A percentile compares a stretch with the other conserved stretches of the same genome.
Evolutionary conservation across 164 flowering plant species (phyloP).

Genomic region (Euptelea pleiosperma): DNA sequence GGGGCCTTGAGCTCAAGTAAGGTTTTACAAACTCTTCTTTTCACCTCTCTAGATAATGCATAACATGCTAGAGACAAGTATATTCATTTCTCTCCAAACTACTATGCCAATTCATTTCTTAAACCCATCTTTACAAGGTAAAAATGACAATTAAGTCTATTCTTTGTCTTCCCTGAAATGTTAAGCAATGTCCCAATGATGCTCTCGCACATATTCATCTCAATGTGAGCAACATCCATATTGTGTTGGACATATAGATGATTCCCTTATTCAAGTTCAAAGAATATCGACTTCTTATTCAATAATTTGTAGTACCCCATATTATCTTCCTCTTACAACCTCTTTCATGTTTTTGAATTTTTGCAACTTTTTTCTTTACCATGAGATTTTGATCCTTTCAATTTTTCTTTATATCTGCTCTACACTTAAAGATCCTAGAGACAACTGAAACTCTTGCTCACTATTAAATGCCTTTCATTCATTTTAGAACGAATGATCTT

Average conservation of each 20-base stretch:
- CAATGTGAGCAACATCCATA: neutral
- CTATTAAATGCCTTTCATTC: neutral
- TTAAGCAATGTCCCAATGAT: neutral
- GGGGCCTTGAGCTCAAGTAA: neutral
- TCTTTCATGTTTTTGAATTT: neutral
- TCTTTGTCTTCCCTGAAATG: slow-evolving; percentile 9
- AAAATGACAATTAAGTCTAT: neutral
- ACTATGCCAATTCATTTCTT: neutral
- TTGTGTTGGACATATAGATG: neutral
- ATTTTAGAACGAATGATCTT: neutral
- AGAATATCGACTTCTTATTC: slow-evolving; percentile 11
- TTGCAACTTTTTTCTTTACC: neutral
- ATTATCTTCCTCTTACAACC: neutral
- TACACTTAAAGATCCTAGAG: neutral
- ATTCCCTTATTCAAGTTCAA: slow-evolving; percentile 1
- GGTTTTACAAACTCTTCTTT: neutral
- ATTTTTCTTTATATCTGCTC: neutral
- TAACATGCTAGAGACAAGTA: neutral
- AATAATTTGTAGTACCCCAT: neutral
- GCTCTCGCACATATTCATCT: slow-evolving; percentile 6
- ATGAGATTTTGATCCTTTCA: neutral
- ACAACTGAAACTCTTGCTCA: neutral
- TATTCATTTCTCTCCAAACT: neutral
- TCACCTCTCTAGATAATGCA: neutral
- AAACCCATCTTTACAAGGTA: neutral